Base-by-base conservation (phyloP, 176 grass and related monocot genomes). In the Triticum dicoccoides region DNA sequence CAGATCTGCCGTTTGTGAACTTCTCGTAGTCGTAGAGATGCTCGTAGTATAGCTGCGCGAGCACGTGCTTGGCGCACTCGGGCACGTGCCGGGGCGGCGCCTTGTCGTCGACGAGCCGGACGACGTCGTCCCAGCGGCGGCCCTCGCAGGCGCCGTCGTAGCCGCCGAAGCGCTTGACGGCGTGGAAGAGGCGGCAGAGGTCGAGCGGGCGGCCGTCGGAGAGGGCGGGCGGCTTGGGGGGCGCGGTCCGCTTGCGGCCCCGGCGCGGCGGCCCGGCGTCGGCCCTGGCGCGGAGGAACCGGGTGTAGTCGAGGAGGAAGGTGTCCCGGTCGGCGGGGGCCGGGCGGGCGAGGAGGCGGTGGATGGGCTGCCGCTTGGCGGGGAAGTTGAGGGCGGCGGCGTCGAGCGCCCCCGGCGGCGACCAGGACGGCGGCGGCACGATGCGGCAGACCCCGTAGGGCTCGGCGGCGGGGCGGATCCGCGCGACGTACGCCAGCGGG, bases 381-480 rank as follows among this genome's bases (percentile, higher is more conserved):
- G 89, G 91, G 77, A 98, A 93, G 11, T 88, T 81, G 58, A 95
- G 79, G 3, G 89, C 78, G 10, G 66, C 23, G 42, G 82, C 83
- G 63, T 95, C 88, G 30, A 93, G 90, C 56, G 89, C 86, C 56
- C 47, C 82, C 1, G 95, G 95, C 37, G 93, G 95, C 3, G 79
- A 89, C 96, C 96, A 98, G 17, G 89, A 93, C 3, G 66, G 65
- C 66, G 93, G 96, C 3, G 96, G 96, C 14, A 98, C 96, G 74
- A 98, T 98, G 64, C 91, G 91, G 84, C 96, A 98, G 74, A 98
- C 93, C 42, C 96, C 96, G 65, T 91, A 98, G 33, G 81, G 88
- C 88, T 98, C 96, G 20, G 96, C 93, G 65, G 89, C 51, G 6
- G 93, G 93, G 18, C 96, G 91, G 58, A 89, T 91, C 18, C 89